phyloP scores from a whole-genome alignment of 306 rosid species.

The Casuarina glauca region DNA sequence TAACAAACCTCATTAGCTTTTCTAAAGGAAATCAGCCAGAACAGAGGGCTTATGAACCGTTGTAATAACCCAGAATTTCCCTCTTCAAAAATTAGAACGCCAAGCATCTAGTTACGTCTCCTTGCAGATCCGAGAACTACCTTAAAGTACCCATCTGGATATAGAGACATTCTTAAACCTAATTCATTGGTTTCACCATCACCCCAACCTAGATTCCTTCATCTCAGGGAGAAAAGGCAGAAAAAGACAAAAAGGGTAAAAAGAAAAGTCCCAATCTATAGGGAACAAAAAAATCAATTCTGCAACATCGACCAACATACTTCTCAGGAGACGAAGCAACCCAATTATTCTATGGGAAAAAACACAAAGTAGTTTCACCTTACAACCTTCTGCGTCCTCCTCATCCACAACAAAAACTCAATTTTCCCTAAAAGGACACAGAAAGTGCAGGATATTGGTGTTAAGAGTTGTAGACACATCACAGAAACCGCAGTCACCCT shows the following conservation, averaged over 20 bases:
- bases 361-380: background rate
- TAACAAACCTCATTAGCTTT: background rate
- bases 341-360: background rate
- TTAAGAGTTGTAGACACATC: background rate
- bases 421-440: background rate
- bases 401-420: background rate
- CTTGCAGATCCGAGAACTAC: background rate
- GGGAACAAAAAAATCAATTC: background rate
- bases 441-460: background rate
- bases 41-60: background rate
- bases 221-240: background rate
- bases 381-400: background rate
- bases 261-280: background rate
- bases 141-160: background rate
- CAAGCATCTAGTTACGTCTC: background rate
- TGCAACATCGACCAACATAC: background rate
- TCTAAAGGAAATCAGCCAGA: background rate
- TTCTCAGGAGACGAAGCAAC: background rate
- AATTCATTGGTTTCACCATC: background rate
- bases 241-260: background rate
- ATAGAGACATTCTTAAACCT: background rate
- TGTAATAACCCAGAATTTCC: background rate
- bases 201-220: background rate
- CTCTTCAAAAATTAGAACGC: background rate
- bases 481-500: conserved; percentile 14